Base-by-base conservation (phyloP, 257 asterid species). In the Fraxinus pennsylvanica region DNA sequence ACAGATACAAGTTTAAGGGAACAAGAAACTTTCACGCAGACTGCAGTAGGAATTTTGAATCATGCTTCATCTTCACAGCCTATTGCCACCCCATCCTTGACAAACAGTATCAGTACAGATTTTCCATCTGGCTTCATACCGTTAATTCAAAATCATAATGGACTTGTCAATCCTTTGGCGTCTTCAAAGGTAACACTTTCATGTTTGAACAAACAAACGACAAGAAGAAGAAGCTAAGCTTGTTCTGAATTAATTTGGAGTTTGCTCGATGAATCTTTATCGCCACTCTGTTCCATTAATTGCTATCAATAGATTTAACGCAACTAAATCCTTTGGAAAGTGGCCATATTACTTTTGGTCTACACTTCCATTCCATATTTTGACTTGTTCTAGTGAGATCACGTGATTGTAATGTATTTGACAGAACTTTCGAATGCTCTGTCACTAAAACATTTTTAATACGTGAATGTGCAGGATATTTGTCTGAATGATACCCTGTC, bases 401-500 rank as follows among this genome's bases (percentile, higher is more conserved):
- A 9, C 50, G 9, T 6, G 41, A 35, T 35, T 39, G 10, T 39
- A 8, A 39, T 39, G 13, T 39, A 39, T 39, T 14, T 47, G 57
- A 50, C 21, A 3, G 59, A 50, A 13, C 38, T 54, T 52, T 61
- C 43, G 13, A 10, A 70, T 71, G 8, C 61, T 10, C 27, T 29
- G 4, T 12, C 65, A 54, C 29, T 57, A 66, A 59, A 17, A 10
- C 35, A 19, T 8, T 12, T 68, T 47, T 39, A 47, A 39, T 39
- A 47, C 19, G 0, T 54, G 5, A 57, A 59, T 72, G 77, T 77
- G 88, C 92, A 91, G 97, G 97, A 92, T 84, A 79, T 89, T 50
- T 90, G 92, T 85, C 86, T 88, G 82, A 96, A 91, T 30, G 93
- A 89, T 29, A 88, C 92, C 2, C 45, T 84, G 52, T 89, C 94